These are phyloP conservation scores for Gardenia jasminoides DNA, from an alignment of 257 asterid genomes.

Conservation along the genomic window DNA sequence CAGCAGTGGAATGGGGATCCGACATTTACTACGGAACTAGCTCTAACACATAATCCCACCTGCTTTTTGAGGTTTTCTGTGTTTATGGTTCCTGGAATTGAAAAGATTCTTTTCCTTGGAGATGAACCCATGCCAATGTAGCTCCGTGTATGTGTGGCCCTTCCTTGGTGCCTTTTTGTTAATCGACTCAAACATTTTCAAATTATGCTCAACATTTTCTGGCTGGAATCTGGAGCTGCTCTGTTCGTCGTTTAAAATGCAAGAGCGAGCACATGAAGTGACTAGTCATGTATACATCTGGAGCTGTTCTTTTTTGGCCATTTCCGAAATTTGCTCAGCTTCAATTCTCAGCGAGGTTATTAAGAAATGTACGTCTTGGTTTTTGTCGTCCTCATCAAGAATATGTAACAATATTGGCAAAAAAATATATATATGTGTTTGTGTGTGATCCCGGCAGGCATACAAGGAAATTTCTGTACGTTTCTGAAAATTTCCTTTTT, in stretches of 20 bases:
- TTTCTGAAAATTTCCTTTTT: too few relatives aligned
- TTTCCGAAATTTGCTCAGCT: too few relatives aligned
- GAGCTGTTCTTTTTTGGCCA: too few relatives aligned
- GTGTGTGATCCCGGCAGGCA: too few relatives aligned
- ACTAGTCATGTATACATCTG: too few relatives aligned
- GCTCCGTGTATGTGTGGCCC: constrained; percentile 24
- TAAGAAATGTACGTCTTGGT: too few relatives aligned
- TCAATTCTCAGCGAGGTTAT: too few relatives aligned
- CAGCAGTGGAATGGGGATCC: constrained; percentile 26
- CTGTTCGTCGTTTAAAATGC: not conserved
- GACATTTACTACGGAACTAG: constrained; percentile 22
- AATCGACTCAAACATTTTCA: constrained; percentile 1
- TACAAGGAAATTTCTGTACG: too few relatives aligned
- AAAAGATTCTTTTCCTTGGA: constrained; percentile 22
- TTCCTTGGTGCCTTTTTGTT: constrained; percentile 19
- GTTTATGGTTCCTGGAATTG: constrained; percentile 23
- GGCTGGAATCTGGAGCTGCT: constrained; percentile 17
- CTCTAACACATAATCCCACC: constrained; percentile 19
- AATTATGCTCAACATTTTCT: constrained; percentile 21
- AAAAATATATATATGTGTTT: too few relatives aligned
- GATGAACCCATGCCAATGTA: constrained; percentile 29
- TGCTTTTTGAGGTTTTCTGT: constrained; percentile 22
- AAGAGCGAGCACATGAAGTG: not conserved
- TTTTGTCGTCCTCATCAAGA: too few relatives aligned
- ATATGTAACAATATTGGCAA: too few relatives aligned